These are phyloP conservation scores for Ilyonectria destructans DNA, from an alignment of 2,329 filamentous ascomycete genomes.

Conservation along the genomic window DNA sequence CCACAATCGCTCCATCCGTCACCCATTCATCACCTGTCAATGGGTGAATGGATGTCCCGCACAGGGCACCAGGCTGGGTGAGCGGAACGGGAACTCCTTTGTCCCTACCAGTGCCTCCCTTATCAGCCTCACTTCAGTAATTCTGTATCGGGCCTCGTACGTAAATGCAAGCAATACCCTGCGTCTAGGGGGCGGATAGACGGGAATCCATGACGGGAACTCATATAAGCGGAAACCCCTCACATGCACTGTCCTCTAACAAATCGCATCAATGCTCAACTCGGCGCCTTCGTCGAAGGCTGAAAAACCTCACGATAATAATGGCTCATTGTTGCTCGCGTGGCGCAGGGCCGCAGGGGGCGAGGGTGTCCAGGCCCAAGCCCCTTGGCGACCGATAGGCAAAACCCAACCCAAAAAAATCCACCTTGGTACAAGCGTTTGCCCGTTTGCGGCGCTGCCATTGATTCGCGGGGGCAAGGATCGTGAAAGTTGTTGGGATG, in stretches of 20 bases:
- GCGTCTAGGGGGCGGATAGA: neutral
- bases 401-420: neutral
- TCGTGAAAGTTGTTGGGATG: conserved; percentile 15
- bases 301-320: conserved; percentile 24
- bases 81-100: conserved; percentile 12
- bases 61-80: conserved; percentile 25
- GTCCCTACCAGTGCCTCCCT: neutral
- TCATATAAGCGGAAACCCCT: neutral
- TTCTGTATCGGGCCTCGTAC: conserved; percentile 2
- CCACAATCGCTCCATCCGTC: conserved; percentile 8
- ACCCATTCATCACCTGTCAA: conserved; percentile 15
- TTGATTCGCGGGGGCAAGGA: conserved; percentile 23
- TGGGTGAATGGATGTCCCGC: conserved; percentile 25
- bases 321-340: conserved; percentile 19
- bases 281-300: conserved; percentile 23
- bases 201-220: neutral
- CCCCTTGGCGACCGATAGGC: neutral
- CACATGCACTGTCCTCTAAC: neutral
- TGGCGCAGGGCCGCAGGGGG: conserved; percentile 13
- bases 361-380: neutral
- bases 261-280: conserved; percentile 9
- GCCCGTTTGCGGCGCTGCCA: conserved; percentile 9
- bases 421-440: conserved; percentile 10
- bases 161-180: neutral
- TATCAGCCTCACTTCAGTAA: conserved; percentile 12